Evolutionary conservation across 495 filamentous ascomycete species (phyloP).

Genomic region (Opeltia flavorubescens): DNA sequence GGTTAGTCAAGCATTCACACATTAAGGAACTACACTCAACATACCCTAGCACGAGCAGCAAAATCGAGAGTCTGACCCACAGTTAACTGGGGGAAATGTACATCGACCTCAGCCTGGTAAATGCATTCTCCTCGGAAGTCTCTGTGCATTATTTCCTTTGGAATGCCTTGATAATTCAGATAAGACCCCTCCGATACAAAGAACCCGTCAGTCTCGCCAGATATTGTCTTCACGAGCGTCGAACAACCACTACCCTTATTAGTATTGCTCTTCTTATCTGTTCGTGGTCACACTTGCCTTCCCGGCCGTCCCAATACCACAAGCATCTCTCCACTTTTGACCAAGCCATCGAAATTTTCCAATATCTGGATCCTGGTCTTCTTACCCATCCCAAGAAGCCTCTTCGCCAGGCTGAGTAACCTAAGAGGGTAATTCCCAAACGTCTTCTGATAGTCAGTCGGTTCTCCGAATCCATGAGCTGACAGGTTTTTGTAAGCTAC

Average conservation of each 20-base stretch:
- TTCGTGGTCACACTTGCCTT: too few species aligned
- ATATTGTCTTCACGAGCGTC: conserved; percentile 66
- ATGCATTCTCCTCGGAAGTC: conserved; percentile 67
- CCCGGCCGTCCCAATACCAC: conserved; percentile 67
- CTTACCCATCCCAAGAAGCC: conserved; percentile 29
- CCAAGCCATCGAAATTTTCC: conserved; percentile 61
- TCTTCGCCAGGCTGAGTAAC: conserved; percentile 27
- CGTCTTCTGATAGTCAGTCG: conserved; percentile 67
- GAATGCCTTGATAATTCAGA: conserved; percentile 63
- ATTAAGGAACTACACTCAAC: too few species aligned
- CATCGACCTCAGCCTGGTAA: conserved; percentile 67
- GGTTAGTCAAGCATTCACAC: too few species aligned
- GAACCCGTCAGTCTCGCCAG: conserved; percentile 63
- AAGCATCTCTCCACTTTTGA: conserved; percentile 64
- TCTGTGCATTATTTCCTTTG: conserved; percentile 46
- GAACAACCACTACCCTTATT: conserved; percentile 66
- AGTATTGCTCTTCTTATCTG: too few species aligned
- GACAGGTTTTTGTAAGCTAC: conserved; percentile 47
- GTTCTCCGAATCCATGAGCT: conserved; percentile 60
- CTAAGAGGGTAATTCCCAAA: conserved; percentile 17
- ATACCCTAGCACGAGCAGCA: conserved; percentile 54
- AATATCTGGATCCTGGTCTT: conserved; percentile 62
- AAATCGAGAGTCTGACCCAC: conserved; percentile 69
- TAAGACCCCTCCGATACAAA: conserved; percentile 47
- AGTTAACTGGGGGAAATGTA: conserved; percentile 67